Conservation (phyloP, 768 basidiomycete species). For the Trametes elegans region DNA sequence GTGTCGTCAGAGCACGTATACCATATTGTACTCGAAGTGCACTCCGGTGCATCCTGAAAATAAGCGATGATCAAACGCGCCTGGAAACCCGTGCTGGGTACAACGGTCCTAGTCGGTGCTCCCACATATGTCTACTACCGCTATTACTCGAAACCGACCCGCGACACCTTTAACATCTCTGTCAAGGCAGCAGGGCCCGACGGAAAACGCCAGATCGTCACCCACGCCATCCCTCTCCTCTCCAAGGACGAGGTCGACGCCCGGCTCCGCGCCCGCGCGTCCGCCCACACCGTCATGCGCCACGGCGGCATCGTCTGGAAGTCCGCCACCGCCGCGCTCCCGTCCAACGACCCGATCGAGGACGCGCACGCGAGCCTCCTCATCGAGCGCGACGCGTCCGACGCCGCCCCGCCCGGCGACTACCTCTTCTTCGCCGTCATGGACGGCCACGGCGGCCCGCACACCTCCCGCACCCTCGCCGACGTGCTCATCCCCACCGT, state of each 20-base stretch:
- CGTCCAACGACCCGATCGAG: constrained; percentile 90
- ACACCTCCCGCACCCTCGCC: constrained; percentile 83
- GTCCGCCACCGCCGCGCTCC: constrained; percentile 73
- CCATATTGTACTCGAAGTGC: no score
- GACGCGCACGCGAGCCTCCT: constrained; percentile 78
- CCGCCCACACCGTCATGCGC: constrained; percentile 42
- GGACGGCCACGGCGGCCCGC: constrained; percentile 85
- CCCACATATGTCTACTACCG: constrained; percentile 61
- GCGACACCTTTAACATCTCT: constrained; percentile 55
- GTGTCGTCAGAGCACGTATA: no score
- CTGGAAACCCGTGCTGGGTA: constrained; percentile 67
- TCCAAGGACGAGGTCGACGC: constrained; percentile 53
- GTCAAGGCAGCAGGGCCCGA: constrained; percentile 54
- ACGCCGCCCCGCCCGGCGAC: constrained; percentile 62
- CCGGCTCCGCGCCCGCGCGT: constrained; percentile 55
- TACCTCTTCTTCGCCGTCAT: constrained; percentile 85
- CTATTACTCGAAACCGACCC: constrained; percentile 32
- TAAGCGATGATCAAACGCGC: constrained; percentile 56
- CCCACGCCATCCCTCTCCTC: constrained; percentile 52
- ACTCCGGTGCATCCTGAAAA: background rate
- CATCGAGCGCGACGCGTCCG: constrained; percentile 59
- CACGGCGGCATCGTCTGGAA: constrained; percentile 66
- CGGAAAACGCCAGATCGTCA: constrained; percentile 57
- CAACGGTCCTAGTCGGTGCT: constrained; percentile 50
- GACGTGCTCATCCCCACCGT: constrained; percentile 84